Conservation (phyloP, 208 protist genomes). For the Crithidia fasciculata region DNA sequence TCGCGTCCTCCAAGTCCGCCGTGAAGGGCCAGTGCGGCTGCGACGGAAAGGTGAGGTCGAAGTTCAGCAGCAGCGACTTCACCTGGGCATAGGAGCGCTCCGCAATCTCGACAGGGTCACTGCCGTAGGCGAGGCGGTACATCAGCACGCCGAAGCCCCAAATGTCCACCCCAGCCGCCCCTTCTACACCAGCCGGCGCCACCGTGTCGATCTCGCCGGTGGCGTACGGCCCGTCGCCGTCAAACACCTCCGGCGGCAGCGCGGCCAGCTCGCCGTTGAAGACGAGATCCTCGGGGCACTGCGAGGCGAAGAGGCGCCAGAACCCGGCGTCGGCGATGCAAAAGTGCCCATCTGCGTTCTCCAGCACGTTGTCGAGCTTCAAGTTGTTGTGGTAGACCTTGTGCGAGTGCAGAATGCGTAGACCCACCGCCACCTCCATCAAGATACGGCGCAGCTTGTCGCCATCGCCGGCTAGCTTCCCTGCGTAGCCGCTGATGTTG, state of each 20-base stretch:
- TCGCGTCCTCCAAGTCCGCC: conserved; percentile 55
- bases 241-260: conserved; percentile 83
- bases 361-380: conserved; percentile 82
- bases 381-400: conserved; percentile 85
- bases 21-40: conserved; percentile 54
- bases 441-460: conserved; percentile 63
- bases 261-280: conserved; percentile 85
- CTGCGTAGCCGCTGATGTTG: conserved; percentile 49
- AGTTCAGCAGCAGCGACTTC: conserved; percentile 37
- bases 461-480: conserved; percentile 50
- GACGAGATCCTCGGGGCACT: conserved; percentile 78
- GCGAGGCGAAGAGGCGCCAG: conserved; percentile 69
- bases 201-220: conserved; percentile 22
- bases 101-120: conserved; percentile 63
- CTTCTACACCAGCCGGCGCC: conserved; percentile 14
- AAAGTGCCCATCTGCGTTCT: conserved; percentile 46
- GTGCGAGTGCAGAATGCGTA: conserved; percentile 77
- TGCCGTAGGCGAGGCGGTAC: conserved; percentile 82
- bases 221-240: conserved; percentile 47
- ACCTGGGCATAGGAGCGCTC: conserved; percentile 64
- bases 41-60: conserved; percentile 46
- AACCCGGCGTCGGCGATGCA: conserved; percentile 83
- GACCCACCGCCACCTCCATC: conserved; percentile 58
- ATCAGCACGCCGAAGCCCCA: conserved; percentile 87
- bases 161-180: conserved; percentile 63